Evolutionary conservation across 768 basidiomycete genomes (phyloP), one percentile per base, ranked within the genome.

Genomic region (Mycena sanguinolenta): DNA sequence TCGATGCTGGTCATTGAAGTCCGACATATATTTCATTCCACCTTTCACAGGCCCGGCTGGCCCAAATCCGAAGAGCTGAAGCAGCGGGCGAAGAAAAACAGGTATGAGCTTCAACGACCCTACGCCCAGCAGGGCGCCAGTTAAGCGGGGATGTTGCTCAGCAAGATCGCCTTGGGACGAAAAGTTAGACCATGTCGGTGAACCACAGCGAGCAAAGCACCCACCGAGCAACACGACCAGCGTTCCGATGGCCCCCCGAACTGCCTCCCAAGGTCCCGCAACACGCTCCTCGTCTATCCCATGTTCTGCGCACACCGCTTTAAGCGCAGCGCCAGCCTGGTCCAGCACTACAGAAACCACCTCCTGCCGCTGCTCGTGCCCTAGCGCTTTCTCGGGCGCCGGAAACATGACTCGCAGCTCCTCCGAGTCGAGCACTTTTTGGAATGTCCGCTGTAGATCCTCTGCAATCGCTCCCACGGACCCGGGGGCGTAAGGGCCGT

Each of bases 61-160:
- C 0, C 80, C 79, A 63, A 84, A 82, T 21, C 83, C 84, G 60
- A 85, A 80, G 2, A 82, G 12, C 1, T 76, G 59, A n/a, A 82
- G 63, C 13, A 83, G 17, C 6, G 76, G 79, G 27, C 80, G 78
- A 27, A 81, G 65, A 16, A 85, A 19, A 58, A 82, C 79, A 5
- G 82, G 82, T 32, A 83, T 66, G 62, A 83, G 60, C 38, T 80
- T 10, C 14, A 77, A 38, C 4, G 38, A 73, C 9, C 74, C 60
- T 58, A 79, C 61, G 23, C n/a, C n/a, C n/a, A 82, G 57, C 23
- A 84, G 25, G 12, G 62, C 52, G 8, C 66, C 63, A 13, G 79
- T 52, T 0, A 84, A 69, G 23, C 57, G 57, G 12, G 84, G 83
- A 59, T 84, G 83, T 27, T 81, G 77, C 62, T 84, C 83, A 2